These are phyloP conservation scores for Eremothecium sinecaudum DNA, from an alignment of 1,139 yeast species.

Conservation along the genomic window DNA sequence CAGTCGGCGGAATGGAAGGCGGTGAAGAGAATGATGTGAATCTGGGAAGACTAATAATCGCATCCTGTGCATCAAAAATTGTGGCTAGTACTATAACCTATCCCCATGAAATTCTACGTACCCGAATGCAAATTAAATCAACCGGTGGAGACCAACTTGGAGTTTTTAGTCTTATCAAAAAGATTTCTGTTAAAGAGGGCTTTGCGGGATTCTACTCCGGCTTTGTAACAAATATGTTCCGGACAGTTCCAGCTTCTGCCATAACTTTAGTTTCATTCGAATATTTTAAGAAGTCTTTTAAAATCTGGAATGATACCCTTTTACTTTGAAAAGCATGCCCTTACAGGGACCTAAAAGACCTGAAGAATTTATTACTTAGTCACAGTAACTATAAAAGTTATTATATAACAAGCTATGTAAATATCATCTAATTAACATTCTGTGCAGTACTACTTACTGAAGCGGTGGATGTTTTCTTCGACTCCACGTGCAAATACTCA, in stretches of 20 bases:
- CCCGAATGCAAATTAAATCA: constrained; percentile 63
- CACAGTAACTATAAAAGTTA: too few species aligned
- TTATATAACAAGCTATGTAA: too few species aligned
- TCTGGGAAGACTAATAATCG: constrained; percentile 46
- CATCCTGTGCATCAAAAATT: constrained; percentile 80
- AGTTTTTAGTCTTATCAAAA: constrained; percentile 38
- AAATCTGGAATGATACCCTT: constrained; percentile 12
- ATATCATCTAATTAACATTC: too few species aligned
- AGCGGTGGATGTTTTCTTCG: too few species aligned
- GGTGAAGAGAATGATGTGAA: constrained; percentile 13
- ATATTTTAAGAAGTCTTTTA: constrained; percentile 57
- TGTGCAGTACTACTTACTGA: too few species aligned
- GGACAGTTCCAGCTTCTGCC: constrained; percentile 95
- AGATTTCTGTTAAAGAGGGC: constrained; percentile 65
- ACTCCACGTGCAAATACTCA: too few species aligned
- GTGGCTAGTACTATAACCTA: constrained; percentile 83
- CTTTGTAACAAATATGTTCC: constrained; percentile 67
- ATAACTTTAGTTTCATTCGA: constrained; percentile 92
- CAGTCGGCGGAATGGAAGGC: constrained; percentile 15
- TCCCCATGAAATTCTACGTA: constrained; percentile 92
- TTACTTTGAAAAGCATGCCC: too few species aligned
- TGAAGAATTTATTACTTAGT: too few species aligned
- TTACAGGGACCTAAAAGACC: too few species aligned
- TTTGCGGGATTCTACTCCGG: constrained; percentile 83
- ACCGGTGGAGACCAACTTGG: constrained; percentile 25